phyloP scores from a whole-genome alignment of 2,329 filamentous ascomycete species.

The Septoria petroselini region DNA sequence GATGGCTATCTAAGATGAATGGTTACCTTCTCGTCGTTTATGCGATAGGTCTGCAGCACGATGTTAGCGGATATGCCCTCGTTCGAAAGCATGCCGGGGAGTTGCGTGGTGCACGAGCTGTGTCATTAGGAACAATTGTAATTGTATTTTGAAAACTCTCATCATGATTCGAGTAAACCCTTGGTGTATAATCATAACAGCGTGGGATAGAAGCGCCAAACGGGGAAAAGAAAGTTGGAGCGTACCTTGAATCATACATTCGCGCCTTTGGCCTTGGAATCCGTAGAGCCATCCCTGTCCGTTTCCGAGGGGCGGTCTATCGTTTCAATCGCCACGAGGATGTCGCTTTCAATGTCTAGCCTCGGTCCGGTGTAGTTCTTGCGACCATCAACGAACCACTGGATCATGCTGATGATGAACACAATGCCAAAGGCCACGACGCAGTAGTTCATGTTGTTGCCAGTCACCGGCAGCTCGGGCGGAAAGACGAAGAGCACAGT shows the following conservation, averaged over 20 bases:
- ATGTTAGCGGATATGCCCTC: neutral
- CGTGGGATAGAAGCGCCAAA: too few species aligned
- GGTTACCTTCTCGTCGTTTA: neutral
- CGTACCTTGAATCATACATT: conserved; percentile 22
- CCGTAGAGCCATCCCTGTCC: conserved; percentile 13
- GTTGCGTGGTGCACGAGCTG: neutral
- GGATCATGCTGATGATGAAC: conserved; percentile 54
- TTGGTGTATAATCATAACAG: conserved; percentile 28
- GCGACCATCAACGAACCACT: conserved; percentile 60
- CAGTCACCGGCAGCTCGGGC: conserved; percentile 61
- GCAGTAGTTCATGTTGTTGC: conserved; percentile 66
- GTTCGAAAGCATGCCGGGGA: neutral
- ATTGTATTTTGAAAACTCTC: conserved; percentile 27
- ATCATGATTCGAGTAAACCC: conserved; percentile 25
- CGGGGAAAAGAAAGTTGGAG: neutral
- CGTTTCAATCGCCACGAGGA: conserved; percentile 31
- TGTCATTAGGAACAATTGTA: conserved; percentile 34
- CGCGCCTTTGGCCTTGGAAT: conserved; percentile 12
- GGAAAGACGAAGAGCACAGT: conserved; percentile 75
- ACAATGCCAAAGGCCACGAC: conserved; percentile 59
- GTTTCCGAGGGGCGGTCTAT: conserved; percentile 18
- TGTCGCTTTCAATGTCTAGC: conserved; percentile 32
- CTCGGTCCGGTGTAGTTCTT: conserved; percentile 58
- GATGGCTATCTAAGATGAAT: neutral
- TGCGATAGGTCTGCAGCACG: neutral